Conservation (phyloP, 2,329 filamentous ascomycete species). For the Clonostachys rhizophaga region DNA sequence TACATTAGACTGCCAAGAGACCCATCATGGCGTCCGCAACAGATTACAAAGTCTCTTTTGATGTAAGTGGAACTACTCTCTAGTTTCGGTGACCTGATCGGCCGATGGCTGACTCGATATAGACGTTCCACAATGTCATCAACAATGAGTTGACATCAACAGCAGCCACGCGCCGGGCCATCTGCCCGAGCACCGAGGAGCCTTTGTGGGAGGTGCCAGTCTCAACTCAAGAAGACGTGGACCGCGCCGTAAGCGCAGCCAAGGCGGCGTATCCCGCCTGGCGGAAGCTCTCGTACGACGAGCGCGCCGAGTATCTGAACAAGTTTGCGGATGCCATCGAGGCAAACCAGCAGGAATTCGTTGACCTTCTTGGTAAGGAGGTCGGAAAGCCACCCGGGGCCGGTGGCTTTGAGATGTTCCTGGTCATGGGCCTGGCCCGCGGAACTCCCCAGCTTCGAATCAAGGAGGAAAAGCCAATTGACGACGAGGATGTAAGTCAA, state of each 20-base stretch:
- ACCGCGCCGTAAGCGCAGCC: slow-evolving; percentile 1
- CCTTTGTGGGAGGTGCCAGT: neutral
- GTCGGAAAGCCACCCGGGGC: neutral
- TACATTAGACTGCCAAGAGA: no score
- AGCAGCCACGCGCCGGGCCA: neutral
- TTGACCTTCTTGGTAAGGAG: neutral
- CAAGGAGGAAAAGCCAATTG: neutral
- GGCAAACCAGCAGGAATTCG: neutral
- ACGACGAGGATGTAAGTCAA: neutral
- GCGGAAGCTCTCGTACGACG: neutral
- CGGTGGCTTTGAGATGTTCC: neutral
- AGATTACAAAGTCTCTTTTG: neutral
- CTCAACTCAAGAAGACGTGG: neutral
- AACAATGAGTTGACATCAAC: neutral
- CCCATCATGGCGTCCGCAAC: neutral
- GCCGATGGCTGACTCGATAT: no score
- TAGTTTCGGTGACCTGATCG: no score
- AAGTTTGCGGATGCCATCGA: slow-evolving; percentile 1
- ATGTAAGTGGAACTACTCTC: neutral
- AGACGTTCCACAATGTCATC: neutral
- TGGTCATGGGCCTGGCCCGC: neutral
- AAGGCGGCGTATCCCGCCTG: neutral
- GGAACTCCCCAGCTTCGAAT: neutral
- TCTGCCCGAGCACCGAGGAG: slow-evolving; percentile 1
- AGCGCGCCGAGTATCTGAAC: neutral